Evolutionary conservation across 192 early-diverging fungal genomes (phyloP), one percentile per base, ranked within the genome.

Genomic region (Coemansia reversa): DNA sequence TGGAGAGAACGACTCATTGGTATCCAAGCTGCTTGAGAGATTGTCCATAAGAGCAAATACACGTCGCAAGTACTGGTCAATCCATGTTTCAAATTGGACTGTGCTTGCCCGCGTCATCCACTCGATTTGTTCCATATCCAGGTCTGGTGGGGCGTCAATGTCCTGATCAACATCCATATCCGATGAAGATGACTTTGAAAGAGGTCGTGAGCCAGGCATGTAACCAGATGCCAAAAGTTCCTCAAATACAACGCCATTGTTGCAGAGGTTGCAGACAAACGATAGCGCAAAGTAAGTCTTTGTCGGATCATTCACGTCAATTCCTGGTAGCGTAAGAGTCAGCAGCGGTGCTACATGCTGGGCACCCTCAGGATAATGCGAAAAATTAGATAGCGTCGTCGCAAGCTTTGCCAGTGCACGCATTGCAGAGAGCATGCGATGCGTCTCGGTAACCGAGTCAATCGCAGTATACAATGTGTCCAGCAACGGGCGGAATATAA

Each of bases 281-380:
- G 69, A 61, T 61, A 81, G 57, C 19, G 79, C 61, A 63, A 70
- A 76, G 67, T 59, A 74, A 4, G 94, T 88, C 72, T 97, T 98
- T 30, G 72, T 83, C 1, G 91, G 87, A 59, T 98, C 96, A 73
- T 98, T 98, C 68, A 94, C 79, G 65, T 98, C 95, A 28, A 98
- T 91, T 24, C 94, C 96, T 0, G 94, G 94, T 12, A 95, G 85
- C 4, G 86, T 85, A 2, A 95, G 82, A 35, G 88, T 85, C 35
- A 98, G 76, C 59, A 98, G 74, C 12, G 88, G 86, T 0, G 87
- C 67, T 1, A 98, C 59, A 69, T 96, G 90, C 65, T 89, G 87
- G 4, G 88, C 94, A 9, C 96, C 96, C 47, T 89, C 84, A 6
- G 94, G 90, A 70, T 89, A 98, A 65, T 91, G 87, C 1, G 74